A percentile compares a stretch with the other conserved stretches of the same genome.
phyloP scores from a whole-genome alignment of 2,329 filamentous ascomycete genomes.

The Cadophora sp. region DNA sequence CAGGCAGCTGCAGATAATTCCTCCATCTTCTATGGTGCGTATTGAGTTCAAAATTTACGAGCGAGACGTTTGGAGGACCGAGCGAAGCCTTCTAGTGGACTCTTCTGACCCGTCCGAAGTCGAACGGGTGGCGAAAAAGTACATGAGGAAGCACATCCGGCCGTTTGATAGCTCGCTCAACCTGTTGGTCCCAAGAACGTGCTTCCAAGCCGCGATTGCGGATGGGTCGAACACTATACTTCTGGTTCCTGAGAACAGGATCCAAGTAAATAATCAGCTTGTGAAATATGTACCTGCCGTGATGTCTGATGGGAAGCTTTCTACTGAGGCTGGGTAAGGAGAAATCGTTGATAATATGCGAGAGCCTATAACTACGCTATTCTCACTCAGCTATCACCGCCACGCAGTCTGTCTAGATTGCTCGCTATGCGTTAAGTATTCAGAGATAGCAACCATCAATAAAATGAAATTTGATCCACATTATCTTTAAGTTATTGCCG shows the following conservation, averaged over 20 bases:
- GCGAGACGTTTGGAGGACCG: constrained; percentile 24
- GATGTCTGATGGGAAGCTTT: neutral
- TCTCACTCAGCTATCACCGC: too few species aligned
- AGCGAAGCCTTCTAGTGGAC: constrained; percentile 18
- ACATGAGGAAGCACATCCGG: constrained; percentile 28
- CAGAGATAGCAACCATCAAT: too few species aligned
- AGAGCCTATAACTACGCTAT: too few species aligned
- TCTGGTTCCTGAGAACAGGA: neutral
- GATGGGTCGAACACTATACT: neutral
- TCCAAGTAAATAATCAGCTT: neutral
- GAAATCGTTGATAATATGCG: too few species aligned
- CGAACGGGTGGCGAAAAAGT: constrained; percentile 29
- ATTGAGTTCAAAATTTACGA: constrained; percentile 22
- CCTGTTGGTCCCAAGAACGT: constrained; percentile 20
- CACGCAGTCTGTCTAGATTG: too few species aligned
- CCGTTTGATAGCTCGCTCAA: constrained; percentile 23
- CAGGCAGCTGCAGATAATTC: neutral
- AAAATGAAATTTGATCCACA: too few species aligned
- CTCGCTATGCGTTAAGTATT: too few species aligned
- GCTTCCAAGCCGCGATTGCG: neutral
- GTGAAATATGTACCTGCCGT: neutral
- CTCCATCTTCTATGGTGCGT: neutral
- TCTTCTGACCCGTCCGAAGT: constrained; percentile 25
- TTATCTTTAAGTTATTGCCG: too few species aligned
- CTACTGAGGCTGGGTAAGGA: neutral